Evolutionary conservation across 2,329 filamentous ascomycete genomes (phyloP), one percentile per base, ranked within the genome.

Genomic region (Blastomyces parvus): DNA sequence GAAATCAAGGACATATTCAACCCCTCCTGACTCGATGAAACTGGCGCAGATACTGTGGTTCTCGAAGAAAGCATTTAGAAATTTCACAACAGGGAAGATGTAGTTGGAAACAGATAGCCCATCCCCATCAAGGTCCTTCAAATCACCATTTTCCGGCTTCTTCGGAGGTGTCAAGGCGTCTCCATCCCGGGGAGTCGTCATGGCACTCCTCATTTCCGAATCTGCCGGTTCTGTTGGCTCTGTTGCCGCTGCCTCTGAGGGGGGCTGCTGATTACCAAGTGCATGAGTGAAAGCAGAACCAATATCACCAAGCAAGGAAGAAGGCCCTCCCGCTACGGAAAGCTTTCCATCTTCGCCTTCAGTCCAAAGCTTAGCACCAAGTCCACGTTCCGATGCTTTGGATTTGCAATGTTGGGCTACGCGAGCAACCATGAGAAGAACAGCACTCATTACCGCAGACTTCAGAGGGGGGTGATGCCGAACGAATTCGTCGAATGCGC

Each of bases 401-500:
- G 82, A 81, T 60, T 85, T 84, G 67, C 88, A 91, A 30, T 97
- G 79, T 67, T 88, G 82, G 50, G 86, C 85, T 44, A 99, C 88
- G 61, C 91, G 86, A 42, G 87, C 87, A 65, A 96, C 85, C 90
- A 97, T 96, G 66, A 91, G 87, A 64, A 95, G 83, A 19, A 96
- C 86, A n/a, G 90, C 88, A 66, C 89, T 88, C 66, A 93, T 86
- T 64, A 99, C 94, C 2, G 87, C 83, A 11, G 84, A 83, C 68
- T 92, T 90, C 55, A 99, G 79, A 27, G 85, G 83, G 0, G 95
- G 94, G 70, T 99, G 94, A 72, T 99, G 94, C 50, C 94, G 87
- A 61, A 93, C 89, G 64, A 99, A 83, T 75, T 99, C 94, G 74
- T 99, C 94, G 71, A 99, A 97, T 50, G 87, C 89, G 33, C 84